Conservation (phyloP, 1,284 basidiomycete species). For the Pseudozyma thailandica region DNA sequence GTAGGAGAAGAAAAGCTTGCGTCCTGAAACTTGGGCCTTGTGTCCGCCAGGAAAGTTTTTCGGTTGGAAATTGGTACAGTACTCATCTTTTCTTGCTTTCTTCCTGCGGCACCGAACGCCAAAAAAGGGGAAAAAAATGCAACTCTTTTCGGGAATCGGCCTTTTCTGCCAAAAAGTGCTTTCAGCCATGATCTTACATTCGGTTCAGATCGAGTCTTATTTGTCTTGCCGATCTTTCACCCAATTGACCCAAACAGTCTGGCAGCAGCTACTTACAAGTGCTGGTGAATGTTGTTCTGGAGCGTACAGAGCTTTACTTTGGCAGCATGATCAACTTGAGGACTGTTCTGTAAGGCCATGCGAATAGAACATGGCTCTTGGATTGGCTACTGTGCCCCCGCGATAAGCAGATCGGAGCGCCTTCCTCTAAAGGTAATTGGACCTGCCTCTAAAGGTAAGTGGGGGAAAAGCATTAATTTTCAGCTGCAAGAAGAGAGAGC, state of each 20-base stretch:
- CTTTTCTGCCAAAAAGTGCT: no score
- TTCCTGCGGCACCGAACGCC: conserved; percentile 11
- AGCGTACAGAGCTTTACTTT: no score
- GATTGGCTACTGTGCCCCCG: no score
- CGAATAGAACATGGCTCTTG: no score
- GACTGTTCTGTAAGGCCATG: no score
- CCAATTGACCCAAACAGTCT: no score
- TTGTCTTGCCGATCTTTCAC: not conserved
- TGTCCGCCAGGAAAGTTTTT: conserved; percentile 2
- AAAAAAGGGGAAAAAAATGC: conserved; percentile 7
- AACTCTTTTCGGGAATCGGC: conserved; percentile 5
- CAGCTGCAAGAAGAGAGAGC: conserved; percentile 5
- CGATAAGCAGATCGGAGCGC: conserved; percentile 32
- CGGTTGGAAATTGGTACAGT: not conserved
- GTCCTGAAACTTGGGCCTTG: not conserved
- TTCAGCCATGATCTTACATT: no score
- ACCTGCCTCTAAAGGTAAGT: conserved; percentile 44
- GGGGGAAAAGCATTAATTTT: conserved; percentile 7
- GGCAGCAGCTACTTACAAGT: no score
- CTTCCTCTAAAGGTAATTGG: conserved; percentile 53
- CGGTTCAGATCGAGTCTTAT: not conserved
- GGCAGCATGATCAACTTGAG: no score
- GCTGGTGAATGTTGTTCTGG: no score
- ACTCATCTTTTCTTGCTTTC: conserved; percentile 3
- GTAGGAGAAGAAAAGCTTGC: not conserved